Percentiles rank a stretch among this genome's conserved stretches.
These are phyloP conservation scores for Ogataea paraovalis DNA, from an alignment of 805 yeast genomes.

Conservation along the genomic window DNA sequence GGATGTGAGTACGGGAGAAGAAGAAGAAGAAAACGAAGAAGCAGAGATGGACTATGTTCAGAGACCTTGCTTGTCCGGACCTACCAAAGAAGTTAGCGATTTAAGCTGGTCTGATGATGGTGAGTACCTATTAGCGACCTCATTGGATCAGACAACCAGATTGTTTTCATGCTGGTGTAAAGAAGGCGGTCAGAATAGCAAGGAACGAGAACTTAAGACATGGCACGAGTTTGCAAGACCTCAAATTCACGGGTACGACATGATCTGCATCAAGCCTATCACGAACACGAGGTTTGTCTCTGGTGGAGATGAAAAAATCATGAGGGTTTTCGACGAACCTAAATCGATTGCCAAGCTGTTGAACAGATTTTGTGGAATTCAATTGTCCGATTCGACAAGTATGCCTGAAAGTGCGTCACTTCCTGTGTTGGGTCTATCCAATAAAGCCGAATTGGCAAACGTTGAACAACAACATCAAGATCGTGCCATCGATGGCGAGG, in stretches of 20 bases:
- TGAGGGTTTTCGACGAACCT: slow-evolving; percentile 88
- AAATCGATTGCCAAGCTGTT: slow-evolving; percentile 66
- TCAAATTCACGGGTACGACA: slow-evolving; percentile 97
- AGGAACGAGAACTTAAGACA: slow-evolving; percentile 30
- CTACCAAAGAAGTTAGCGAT: slow-evolving; percentile 71
- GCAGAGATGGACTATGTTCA: slow-evolving; percentile 30
- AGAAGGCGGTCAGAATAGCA: slow-evolving; percentile 26
- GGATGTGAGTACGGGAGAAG: no score
- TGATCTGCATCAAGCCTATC: slow-evolving; percentile 73
- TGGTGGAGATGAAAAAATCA: slow-evolving; percentile 93
- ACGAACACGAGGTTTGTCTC: slow-evolving; percentile 67
- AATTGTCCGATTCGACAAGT: slow-evolving; percentile 1
- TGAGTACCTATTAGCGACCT: slow-evolving; percentile 66
- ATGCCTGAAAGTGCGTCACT: slow-evolving; percentile 84
- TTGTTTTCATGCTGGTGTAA: slow-evolving; percentile 63
- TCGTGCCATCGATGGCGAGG: slow-evolving; percentile 38
- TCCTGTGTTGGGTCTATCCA: slow-evolving; percentile 91
- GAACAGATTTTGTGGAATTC: slow-evolving; percentile 47
- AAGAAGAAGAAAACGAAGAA: slow-evolving; percentile 14
- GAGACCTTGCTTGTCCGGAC: slow-evolving; percentile 66
- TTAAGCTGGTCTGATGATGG: slow-evolving; percentile 70
- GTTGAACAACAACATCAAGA: slow-evolving; percentile 36
- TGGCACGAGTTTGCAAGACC: slow-evolving; percentile 97
- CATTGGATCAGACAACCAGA: slow-evolving; percentile 92
- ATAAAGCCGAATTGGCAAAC: slow-evolving; percentile 68